A percentile compares a stretch with the other conserved stretches of the same genome.
phyloP scores from a whole-genome alignment of 257 asterid genomes.

The Nicotiana undulata region DNA sequence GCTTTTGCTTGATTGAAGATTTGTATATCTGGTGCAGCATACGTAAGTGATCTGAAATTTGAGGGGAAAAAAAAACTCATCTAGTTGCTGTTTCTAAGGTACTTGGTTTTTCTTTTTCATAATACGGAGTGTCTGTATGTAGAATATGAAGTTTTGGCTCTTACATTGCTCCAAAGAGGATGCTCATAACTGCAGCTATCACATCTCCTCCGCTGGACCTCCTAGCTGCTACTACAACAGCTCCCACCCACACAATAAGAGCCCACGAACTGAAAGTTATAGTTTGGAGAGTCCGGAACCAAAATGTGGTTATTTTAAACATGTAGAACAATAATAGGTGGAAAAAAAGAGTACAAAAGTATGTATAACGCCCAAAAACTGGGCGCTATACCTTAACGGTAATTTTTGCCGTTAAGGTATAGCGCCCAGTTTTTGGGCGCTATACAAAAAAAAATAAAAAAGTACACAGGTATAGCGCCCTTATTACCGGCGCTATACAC shows the following conservation, averaged over 20 bases:
- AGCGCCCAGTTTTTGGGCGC: too few species aligned
- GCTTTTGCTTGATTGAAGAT: constrained; percentile 82
- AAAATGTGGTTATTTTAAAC: too few species aligned
- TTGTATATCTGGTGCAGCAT: constrained; percentile 90
- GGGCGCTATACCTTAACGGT: too few species aligned
- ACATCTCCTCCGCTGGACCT: constrained; percentile 69
- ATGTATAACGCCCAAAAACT: too few species aligned
- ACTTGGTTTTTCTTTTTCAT: neutral
- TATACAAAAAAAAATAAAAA: too few species aligned
- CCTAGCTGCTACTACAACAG: constrained; percentile 51
- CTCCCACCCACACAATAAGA: constrained; percentile 84
- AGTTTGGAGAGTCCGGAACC: too few species aligned
- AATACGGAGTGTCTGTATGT: neutral
- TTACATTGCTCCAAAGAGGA: constrained; percentile 89
- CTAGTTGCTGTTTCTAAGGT: neutral
- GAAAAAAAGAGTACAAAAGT: too few species aligned
- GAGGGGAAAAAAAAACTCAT: constrained; percentile 3
- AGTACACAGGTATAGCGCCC: too few species aligned
- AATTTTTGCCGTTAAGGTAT: too few species aligned
- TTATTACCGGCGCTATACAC: too few species aligned
- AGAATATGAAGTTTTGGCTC: constrained; percentile 13
- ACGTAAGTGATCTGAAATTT: constrained; percentile 64
- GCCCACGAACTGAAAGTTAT: constrained; percentile 82
- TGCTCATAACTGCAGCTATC: constrained; percentile 88
- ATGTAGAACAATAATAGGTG: too few species aligned